Evolutionary conservation across 2,329 filamentous ascomycete genomes (phyloP).

Genomic region (Aspergillus sp.): DNA sequence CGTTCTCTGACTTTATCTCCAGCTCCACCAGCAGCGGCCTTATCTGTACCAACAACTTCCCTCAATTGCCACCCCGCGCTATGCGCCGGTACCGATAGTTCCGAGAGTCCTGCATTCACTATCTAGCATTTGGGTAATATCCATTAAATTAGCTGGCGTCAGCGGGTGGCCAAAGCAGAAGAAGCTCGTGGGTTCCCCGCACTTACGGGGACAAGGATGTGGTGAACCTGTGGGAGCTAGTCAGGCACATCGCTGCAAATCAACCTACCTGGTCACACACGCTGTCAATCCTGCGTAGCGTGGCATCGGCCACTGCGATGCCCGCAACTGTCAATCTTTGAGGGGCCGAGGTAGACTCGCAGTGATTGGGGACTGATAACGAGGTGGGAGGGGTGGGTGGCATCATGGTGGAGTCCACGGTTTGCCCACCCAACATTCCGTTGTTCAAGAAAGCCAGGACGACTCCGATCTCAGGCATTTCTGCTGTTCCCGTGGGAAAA

Average conservation of each 20-base stretch:
- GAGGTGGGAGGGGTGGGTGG: constrained; percentile 3
- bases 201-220: constrained; percentile 11
- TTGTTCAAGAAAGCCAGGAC: not conserved
- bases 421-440: not conserved
- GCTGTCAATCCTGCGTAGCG: constrained; percentile 6
- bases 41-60: constrained; percentile 21
- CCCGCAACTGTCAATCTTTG: not conserved
- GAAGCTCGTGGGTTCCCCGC: constrained; percentile 11
- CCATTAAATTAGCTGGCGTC: not conserved
- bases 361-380: constrained; percentile 8
- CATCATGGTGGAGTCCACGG: constrained; percentile 2
- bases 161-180: constrained; percentile 1
- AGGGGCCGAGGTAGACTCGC: not conserved
- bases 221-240: constrained; percentile 14
- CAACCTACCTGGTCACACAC: constrained; percentile 8
- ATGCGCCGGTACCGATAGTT: constrained; percentile 24
- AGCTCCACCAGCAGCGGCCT: constrained; percentile 38
- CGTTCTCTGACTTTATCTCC: constrained; percentile 26
- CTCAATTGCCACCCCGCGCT: constrained; percentile 26
- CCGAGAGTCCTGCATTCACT: constrained; percentile 5
- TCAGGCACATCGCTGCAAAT: constrained; percentile 14
- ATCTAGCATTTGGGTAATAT: not conserved
- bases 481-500: not conserved
- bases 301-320: constrained; percentile 12
- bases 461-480: not conserved